These are phyloP conservation scores for Aegle marmelos DNA, from an alignment of 345 rosid genomes.

Conservation along the genomic window DNA sequence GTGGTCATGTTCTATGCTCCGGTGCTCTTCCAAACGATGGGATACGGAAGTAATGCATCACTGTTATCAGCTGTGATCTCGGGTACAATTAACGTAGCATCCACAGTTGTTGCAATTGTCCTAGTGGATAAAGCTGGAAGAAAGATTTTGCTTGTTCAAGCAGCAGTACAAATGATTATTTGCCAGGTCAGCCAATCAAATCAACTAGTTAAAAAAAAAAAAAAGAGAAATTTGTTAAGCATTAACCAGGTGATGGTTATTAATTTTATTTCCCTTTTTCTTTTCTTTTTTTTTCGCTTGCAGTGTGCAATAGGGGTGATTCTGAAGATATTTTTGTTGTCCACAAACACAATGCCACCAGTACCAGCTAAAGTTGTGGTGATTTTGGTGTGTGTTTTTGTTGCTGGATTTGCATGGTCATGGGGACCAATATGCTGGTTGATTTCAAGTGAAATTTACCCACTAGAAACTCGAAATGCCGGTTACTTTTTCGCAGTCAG, in stretches of 20 bases:
- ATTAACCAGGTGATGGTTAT: not conserved
- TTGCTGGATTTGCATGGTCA: conserved; percentile 72
- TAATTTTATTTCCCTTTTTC: not conserved
- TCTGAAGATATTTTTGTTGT: conserved; percentile 25
- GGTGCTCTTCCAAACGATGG: conserved; percentile 52
- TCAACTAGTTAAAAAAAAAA: no score
- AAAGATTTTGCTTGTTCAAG: conserved; percentile 33
- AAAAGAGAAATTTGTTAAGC: not conserved
- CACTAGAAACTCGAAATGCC: conserved; percentile 49
- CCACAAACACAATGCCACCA: conserved; percentile 19
- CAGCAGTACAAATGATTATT: conserved; percentile 29
- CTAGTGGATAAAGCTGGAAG: conserved; percentile 43
- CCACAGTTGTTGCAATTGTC: conserved; percentile 30
- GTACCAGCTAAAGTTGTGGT: conserved; percentile 34
- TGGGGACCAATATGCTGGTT: conserved; percentile 80
- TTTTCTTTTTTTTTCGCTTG: not conserved
- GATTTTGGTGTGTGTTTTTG: conserved; percentile 38
- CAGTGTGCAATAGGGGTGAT: conserved; percentile 38
- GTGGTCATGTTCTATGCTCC: conserved; percentile 55
- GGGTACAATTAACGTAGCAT: conserved; percentile 29
- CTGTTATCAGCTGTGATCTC: conserved; percentile 44
- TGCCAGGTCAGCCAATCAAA: conserved; percentile 23
- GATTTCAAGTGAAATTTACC: conserved; percentile 63
- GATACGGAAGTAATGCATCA: conserved; percentile 39
- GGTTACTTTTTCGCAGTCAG: conserved; percentile 56